phyloP scores from a whole-genome alignment of 1,284 basidiomycete genomes.

The Cryptococcus sp. region DNA sequence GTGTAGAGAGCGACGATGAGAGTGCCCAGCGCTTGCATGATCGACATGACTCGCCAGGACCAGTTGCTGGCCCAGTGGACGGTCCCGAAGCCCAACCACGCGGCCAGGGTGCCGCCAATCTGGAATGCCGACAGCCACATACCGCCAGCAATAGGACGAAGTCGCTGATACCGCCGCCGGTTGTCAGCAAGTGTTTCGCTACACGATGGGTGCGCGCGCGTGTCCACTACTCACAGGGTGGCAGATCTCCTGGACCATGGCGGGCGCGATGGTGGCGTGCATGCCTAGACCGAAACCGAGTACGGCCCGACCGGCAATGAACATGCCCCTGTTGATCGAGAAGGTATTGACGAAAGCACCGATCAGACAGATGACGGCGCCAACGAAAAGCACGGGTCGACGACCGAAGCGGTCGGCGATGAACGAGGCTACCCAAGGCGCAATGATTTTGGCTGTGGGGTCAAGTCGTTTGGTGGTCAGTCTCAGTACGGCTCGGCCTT shows the following conservation, averaged over 20 bases:
- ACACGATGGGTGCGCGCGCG: background rate
- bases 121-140: slow-evolving; percentile 1
- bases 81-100: slow-evolving; percentile 4
- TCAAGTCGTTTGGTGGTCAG: background rate
- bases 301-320: slow-evolving; percentile 24
- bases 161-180: too few species aligned
- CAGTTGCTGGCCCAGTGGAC: background rate
- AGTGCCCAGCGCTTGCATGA: background rate
- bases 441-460: slow-evolving; percentile 13
- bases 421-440: slow-evolving; percentile 28
- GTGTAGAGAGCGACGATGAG: background rate
- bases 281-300: slow-evolving; percentile 31
- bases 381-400: slow-evolving; percentile 27
- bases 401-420: slow-evolving; percentile 28
- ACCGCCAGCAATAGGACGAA: background rate
- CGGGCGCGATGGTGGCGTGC: slow-evolving; percentile 27
- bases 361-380: slow-evolving; percentile 29
- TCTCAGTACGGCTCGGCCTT: too few species aligned
- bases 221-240: slow-evolving; percentile 23
- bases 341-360: slow-evolving; percentile 36
- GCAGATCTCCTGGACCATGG: slow-evolving; percentile 28
- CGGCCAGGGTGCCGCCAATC: slow-evolving; percentile 1
- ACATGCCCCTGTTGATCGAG: slow-evolving; percentile 16
- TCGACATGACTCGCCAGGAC: slow-evolving; percentile 7
- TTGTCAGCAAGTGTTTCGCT: too few species aligned